phyloP scores from a whole-genome alignment of 225 moss, liverwort and hornwort species.

The Rhytidiadelphus loreus region DNA sequence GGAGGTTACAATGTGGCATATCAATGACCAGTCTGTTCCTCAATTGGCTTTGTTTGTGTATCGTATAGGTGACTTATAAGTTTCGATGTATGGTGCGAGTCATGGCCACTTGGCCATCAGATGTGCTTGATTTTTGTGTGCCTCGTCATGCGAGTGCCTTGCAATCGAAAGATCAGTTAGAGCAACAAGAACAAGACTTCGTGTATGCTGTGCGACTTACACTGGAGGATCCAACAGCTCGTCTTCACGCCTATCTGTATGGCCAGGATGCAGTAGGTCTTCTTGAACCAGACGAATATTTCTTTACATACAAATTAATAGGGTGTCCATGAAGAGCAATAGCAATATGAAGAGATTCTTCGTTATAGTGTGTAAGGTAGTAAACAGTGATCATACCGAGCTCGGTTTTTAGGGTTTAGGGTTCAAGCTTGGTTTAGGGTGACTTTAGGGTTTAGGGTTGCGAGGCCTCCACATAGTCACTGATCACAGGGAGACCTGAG shows the following conservation, averaged over 20 bases:
- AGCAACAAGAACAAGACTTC: slow-evolving; percentile 29
- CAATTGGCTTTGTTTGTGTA: background rate
- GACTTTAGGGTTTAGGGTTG: no score
- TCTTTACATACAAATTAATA: background rate
- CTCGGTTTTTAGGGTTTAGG: no score
- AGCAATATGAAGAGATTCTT: background rate
- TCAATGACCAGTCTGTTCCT: background rate
- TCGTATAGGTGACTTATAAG: slow-evolving; percentile 56
- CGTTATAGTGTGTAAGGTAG: background rate
- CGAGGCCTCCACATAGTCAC: background rate
- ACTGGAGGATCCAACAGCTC: slow-evolving; percentile 90
- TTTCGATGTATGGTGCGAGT: slow-evolving; percentile 92
- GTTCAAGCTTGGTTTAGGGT: no score
- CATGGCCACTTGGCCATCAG: slow-evolving; percentile 60
- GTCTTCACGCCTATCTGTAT: slow-evolving; percentile 59
- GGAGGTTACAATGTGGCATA: background rate
- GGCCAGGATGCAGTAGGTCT: slow-evolving; percentile 71
- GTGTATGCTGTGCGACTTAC: slow-evolving; percentile 69
- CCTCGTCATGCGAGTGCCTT: slow-evolving; percentile 9
- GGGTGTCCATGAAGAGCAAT: background rate
- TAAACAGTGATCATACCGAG: background rate
- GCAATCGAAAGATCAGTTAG: background rate
- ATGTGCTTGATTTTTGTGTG: slow-evolving; percentile 66
- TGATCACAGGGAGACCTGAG: background rate
- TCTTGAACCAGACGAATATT: background rate